phyloP scores from a whole-genome alignment of 129 eudicot species.

The Artemisia argyi region DNA sequence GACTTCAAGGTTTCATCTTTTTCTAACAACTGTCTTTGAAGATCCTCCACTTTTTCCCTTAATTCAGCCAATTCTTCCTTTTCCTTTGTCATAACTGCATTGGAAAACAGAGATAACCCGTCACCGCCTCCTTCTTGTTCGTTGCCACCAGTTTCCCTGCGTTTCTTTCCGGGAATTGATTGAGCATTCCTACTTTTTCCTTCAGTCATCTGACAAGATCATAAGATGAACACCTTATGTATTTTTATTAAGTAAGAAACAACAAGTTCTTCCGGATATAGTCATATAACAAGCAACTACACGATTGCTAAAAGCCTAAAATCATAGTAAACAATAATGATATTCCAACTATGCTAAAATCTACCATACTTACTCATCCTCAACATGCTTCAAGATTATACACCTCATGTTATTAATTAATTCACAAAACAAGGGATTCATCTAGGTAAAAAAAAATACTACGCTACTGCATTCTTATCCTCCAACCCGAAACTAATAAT shows the following conservation, averaged over 20 bases:
- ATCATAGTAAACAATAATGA: constrained; percentile 1
- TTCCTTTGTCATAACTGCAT: constrained; percentile 51
- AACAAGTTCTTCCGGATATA: not conserved
- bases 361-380: not conserved
- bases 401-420: not conserved
- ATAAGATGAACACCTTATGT: not conserved
- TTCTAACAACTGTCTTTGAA: constrained; percentile 62
- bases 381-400: constrained; percentile 18
- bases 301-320: not conserved
- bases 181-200: constrained; percentile 60
- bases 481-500: not conserved
- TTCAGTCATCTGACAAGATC: constrained; percentile 53
- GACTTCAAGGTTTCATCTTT: constrained; percentile 84
- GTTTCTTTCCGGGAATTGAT: constrained; percentile 59
- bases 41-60: constrained; percentile 73
- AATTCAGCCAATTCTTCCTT: constrained; percentile 72
- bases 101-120: constrained; percentile 45
- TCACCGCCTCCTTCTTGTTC: constrained; percentile 51
- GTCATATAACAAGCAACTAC: not conserved
- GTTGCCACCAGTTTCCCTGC: constrained; percentile 47
- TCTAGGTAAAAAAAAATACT: not conserved
- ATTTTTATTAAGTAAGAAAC: not conserved
- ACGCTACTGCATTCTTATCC: not conserved
- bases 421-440: not conserved
- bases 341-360: not conserved